Percentiles rank a stretch among this genome's conserved stretches.
Conservation (phyloP, 345 rosid species). For the Aquilaria yunnanensis region DNA sequence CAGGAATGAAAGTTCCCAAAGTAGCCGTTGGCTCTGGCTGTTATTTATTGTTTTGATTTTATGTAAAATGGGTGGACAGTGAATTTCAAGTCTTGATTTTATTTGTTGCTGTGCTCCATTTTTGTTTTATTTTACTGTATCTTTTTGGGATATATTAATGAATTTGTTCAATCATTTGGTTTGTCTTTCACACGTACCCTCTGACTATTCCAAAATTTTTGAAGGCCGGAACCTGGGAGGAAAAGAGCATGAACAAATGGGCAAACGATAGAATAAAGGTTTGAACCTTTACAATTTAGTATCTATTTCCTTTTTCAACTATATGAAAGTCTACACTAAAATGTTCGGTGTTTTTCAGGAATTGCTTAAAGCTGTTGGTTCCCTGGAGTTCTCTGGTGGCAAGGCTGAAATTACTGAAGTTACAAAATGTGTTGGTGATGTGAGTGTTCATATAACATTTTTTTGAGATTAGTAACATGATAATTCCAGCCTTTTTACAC, state of each 20-base stretch:
- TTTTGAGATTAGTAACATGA: background rate
- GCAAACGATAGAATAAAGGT: constrained; percentile 79
- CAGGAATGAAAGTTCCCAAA: too few relatives aligned
- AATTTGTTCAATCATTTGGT: background rate
- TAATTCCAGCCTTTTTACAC: too few relatives aligned
- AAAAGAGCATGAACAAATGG: constrained; percentile 84
- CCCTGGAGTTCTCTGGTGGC: constrained; percentile 65
- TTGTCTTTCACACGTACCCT: too few relatives aligned
- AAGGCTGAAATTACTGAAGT: constrained; percentile 71
- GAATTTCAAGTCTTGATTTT: too few relatives aligned
- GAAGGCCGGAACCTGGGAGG: constrained; percentile 99
- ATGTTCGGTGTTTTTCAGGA: constrained; percentile 37
- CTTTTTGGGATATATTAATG: background rate
- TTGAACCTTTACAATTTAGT: constrained; percentile 4
- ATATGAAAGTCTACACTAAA: background rate
- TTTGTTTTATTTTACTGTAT: too few relatives aligned
- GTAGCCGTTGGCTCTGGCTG: too few relatives aligned
- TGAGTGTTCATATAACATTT: constrained; percentile 27
- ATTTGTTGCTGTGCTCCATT: background rate
- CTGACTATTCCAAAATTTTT: background rate
- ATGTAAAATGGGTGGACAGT: too few relatives aligned
- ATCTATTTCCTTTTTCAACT: background rate
- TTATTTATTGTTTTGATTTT: too few relatives aligned
- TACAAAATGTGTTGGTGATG: constrained; percentile 74
- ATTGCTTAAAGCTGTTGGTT: constrained; percentile 52